Conservation (phyloP, 495 filamentous ascomycete species). For the Cercophora samala region DNA sequence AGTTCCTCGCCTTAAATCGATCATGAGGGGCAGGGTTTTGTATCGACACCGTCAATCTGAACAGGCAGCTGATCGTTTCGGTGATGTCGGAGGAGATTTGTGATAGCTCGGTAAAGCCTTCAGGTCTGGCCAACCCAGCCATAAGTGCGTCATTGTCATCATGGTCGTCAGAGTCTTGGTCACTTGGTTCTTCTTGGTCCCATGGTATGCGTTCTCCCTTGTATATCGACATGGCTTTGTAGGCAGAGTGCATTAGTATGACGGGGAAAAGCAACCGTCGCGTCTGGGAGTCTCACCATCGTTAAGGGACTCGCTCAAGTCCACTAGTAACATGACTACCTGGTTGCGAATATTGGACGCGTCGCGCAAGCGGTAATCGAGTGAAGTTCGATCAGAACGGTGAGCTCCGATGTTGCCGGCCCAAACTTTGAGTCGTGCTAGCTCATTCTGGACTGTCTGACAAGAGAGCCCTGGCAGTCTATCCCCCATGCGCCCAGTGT, state of each 20-base stretch:
- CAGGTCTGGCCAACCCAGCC: background rate
- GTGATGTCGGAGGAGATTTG: slow-evolving; percentile 12
- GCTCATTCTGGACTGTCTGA: background rate
- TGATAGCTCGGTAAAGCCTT: slow-evolving; percentile 4
- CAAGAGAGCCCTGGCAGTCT: background rate
- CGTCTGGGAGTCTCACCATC: background rate
- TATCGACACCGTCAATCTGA: slow-evolving; percentile 16
- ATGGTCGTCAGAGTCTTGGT: background rate
- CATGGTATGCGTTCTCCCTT: slow-evolving; percentile 2
- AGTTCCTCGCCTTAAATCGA: background rate
- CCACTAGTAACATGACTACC: slow-evolving; percentile 32
- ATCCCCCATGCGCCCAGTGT: no score
- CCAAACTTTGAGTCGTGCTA: background rate
- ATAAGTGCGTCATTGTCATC: slow-evolving; percentile 9
- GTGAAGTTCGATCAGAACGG: slow-evolving; percentile 7
- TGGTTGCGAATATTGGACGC: slow-evolving; percentile 39
- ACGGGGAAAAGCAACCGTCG: no score
- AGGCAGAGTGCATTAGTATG: no score
- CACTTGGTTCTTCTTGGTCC: background rate
- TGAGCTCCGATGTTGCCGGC: slow-evolving; percentile 8
- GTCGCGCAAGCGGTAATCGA: slow-evolving; percentile 45
- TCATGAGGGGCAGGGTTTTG: slow-evolving; percentile 25
- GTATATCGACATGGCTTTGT: background rate
- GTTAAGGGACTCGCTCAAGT: slow-evolving; percentile 12
- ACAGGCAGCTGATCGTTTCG: slow-evolving; percentile 13